Conservation (phyloP, 805 yeast genomes). For the Yamadazyma takamatsuzukensis region DNA sequence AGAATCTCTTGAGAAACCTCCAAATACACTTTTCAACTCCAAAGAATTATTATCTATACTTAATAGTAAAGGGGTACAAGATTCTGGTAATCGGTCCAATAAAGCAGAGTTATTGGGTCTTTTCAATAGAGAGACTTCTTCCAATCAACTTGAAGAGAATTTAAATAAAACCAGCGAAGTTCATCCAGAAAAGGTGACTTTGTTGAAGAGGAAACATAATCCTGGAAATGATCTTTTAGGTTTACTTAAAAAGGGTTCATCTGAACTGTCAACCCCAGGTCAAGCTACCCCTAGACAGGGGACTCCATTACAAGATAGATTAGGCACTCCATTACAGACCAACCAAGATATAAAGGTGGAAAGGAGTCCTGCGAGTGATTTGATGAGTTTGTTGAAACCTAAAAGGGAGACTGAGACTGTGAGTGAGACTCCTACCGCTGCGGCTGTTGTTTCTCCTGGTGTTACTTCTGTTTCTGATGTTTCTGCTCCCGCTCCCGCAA, state of each 20-base stretch:
- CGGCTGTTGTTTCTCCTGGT: constrained; percentile 1
- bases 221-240: constrained; percentile 12
- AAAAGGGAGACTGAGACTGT: neutral
- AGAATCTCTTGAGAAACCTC: constrained; percentile 38
- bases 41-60: constrained; percentile 43
- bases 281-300: neutral
- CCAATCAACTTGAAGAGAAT: constrained; percentile 24
- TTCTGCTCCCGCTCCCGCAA: neutral
- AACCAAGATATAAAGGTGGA: neutral
- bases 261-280: neutral
- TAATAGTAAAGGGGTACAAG: constrained; percentile 19
- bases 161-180: constrained; percentile 7
- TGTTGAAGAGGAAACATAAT: constrained; percentile 18
- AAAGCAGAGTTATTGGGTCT: constrained; percentile 26
- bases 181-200: constrained; percentile 21
- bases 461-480: constrained; percentile 1
- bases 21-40: constrained; percentile 33
- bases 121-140: constrained; percentile 20
- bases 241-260: constrained; percentile 6
- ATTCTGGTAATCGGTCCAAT: constrained; percentile 14
- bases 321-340: neutral
- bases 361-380: constrained; percentile 13
- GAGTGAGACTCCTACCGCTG: neutral
- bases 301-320: neutral
- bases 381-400: constrained; percentile 13